Evolutionary conservation across 2,329 filamentous ascomycete species (phyloP).

Genomic region (Aureobasidium sp.): DNA sequence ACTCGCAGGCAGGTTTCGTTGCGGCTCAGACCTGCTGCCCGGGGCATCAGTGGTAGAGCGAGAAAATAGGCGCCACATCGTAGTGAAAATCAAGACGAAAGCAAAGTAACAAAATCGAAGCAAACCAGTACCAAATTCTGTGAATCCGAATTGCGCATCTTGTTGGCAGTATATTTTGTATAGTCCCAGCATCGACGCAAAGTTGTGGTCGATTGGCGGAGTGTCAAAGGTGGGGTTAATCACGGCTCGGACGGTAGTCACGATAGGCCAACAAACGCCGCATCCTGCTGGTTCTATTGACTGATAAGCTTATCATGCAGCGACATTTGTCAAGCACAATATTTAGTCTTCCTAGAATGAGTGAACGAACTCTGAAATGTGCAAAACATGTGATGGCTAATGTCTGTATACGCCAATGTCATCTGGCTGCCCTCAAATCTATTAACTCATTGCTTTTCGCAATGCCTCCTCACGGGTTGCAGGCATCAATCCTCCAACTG

Average conservation of each 20-base stretch:
- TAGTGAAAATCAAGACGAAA: background rate
- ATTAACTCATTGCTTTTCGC: background rate
- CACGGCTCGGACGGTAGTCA: background rate
- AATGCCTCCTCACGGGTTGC: conserved; percentile 27
- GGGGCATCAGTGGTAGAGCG: background rate
- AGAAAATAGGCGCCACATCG: background rate
- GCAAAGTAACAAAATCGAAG: no score
- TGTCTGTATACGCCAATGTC: no score
- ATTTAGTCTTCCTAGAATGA: no score
- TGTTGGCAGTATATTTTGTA: background rate
- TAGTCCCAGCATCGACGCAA: background rate
- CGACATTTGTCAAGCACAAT: background rate
- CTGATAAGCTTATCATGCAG: background rate
- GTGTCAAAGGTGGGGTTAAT: background rate
- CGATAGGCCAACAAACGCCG: background rate
- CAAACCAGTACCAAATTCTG: no score
- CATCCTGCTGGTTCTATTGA: background rate
- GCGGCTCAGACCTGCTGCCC: background rate
- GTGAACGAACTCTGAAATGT: no score
- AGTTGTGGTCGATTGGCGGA: background rate
- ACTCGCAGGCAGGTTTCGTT: conserved; percentile 34
- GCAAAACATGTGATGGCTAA: no score
- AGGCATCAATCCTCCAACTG: conserved; percentile 55
- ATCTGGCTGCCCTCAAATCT: no score
- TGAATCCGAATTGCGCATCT: no score